A percentile compares a stretch with the other conserved stretches of the same genome.
phyloP scores from a whole-genome alignment of 2,329 filamentous ascomycete species.

The Cercospora brassicicola region DNA sequence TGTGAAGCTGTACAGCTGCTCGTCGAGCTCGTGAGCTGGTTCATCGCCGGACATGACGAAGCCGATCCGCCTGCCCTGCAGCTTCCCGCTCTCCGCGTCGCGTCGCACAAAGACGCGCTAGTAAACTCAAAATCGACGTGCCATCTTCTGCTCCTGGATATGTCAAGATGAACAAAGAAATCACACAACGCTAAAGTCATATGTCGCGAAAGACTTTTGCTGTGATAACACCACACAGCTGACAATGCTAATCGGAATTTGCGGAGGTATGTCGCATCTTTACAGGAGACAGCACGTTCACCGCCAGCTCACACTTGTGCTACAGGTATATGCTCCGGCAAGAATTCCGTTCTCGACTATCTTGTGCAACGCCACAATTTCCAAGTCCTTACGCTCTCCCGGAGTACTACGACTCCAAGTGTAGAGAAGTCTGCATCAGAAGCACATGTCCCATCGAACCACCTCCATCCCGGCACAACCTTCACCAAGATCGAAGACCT shows the following conservation, averaged over 20 bases:
- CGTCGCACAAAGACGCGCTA: conserved; percentile 10
- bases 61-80: background rate
- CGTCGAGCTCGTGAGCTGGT: background rate
- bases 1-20: background rate
- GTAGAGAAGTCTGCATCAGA: conserved; percentile 48
- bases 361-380: conserved; percentile 83
- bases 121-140: background rate
- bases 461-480: conserved; percentile 17
- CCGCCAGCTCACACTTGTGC: background rate
- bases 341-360: conserved; percentile 84
- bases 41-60: background rate
- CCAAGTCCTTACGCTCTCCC: conserved; percentile 64
- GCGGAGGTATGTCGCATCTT: conserved; percentile 59
- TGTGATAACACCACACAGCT: background rate
- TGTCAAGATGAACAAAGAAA: background rate
- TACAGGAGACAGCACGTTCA: background rate
- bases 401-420: conserved; percentile 40
- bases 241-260: conserved; percentile 73
- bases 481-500: conserved; percentile 68
- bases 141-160: background rate
- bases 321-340: conserved; percentile 87
- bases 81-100: conserved; percentile 1
- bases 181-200: background rate
- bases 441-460: conserved; percentile 38
- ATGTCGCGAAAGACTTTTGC: background rate